Evolutionary conservation across 2,329 filamentous ascomycete species (phyloP).

Genomic region (Colletotrichum sp.): DNA sequence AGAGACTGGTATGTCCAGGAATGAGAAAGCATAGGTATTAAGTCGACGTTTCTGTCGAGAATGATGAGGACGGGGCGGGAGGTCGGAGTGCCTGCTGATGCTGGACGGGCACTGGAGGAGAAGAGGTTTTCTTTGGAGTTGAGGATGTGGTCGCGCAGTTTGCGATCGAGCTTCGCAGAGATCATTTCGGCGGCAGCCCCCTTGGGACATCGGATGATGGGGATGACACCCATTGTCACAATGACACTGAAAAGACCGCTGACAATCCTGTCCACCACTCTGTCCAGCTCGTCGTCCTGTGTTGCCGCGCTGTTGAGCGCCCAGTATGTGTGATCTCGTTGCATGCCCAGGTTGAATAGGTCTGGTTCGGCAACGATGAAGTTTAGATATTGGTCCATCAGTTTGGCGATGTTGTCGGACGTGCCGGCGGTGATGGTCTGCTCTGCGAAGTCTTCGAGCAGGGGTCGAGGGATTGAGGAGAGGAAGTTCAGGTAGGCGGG

Average conservation of each 20-base stretch:
- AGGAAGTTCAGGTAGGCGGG: conserved; percentile 98
- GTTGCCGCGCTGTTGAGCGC: conserved; percentile 94
- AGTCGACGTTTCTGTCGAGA: conserved; percentile 92
- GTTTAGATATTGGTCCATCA: conserved; percentile 97
- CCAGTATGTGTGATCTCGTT: conserved; percentile 83
- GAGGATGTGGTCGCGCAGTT: conserved; percentile 92
- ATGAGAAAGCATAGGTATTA: conserved; percentile 98
- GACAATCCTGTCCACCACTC: conserved; percentile 87
- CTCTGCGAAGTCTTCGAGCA: conserved; percentile 93
- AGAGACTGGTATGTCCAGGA: conserved; percentile 84
- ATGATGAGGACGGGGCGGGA: conserved; percentile 90
- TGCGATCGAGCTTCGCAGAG: conserved; percentile 90
- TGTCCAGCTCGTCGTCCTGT: conserved; percentile 87
- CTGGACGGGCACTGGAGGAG: conserved; percentile 66
- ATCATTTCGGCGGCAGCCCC: conserved; percentile 94
- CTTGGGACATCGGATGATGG: conserved; percentile 93
- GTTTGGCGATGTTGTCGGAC: conserved; percentile 86
- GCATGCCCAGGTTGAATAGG: conserved; percentile 91
- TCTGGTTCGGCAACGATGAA: conserved; percentile 97
- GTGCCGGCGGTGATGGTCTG: conserved; percentile 86
- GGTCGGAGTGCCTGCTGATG: conserved; percentile 64
- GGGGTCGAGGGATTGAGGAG: conserved; percentile 85
- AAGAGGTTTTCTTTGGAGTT: conserved; percentile 99
- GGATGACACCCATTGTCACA: conserved; percentile 98
- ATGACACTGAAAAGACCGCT: conserved; percentile 97